These are phyloP conservation scores for Paecilomyces sp. DNA, from an alignment of 2,329 filamentous ascomycete genomes.

Conservation along the genomic window DNA sequence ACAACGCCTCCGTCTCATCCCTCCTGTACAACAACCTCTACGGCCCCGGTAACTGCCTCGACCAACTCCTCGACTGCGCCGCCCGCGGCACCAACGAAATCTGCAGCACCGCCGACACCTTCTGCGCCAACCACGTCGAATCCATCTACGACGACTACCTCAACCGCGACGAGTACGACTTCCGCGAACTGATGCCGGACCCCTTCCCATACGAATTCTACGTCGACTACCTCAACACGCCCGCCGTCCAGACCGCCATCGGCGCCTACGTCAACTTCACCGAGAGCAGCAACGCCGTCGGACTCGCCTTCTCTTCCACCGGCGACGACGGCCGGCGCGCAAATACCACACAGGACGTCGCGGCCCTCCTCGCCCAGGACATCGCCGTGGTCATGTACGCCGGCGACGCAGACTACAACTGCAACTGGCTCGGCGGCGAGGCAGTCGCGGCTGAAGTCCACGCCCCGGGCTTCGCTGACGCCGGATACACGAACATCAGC, in stretches of 20 bases:
- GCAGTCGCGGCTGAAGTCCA: neutral
- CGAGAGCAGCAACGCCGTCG: conserved; percentile 32
- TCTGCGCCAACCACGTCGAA: conserved; percentile 50
- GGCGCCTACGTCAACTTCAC: conserved; percentile 47
- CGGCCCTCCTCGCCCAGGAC: conserved; percentile 33
- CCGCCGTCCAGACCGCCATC: conserved; percentile 41
- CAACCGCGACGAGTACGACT: conserved; percentile 47
- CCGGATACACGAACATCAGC: neutral
- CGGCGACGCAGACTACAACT: conserved; percentile 24
- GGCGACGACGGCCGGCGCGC: conserved; percentile 37
- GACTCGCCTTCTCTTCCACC: conserved; percentile 33
- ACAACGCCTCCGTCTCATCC: conserved; percentile 40
- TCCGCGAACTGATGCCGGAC: conserved; percentile 26
- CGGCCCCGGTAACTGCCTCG: conserved; percentile 54
- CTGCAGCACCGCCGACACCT: conserved; percentile 49
- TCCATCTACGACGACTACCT: conserved; percentile 44
- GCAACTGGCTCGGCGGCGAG: conserved; percentile 4
- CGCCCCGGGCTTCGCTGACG: neutral
- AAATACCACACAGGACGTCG: conserved; percentile 36
- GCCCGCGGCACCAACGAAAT: conserved; percentile 43
- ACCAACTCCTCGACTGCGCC: conserved; percentile 51
- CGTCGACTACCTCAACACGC: conserved; percentile 45
- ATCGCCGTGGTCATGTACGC: conserved; percentile 28
- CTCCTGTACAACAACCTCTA: conserved; percentile 55
- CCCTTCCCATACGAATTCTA: conserved; percentile 32